phyloP scores from a whole-genome alignment of 2,329 filamentous ascomycete genomes.

The Botryotinia globosa region DNA sequence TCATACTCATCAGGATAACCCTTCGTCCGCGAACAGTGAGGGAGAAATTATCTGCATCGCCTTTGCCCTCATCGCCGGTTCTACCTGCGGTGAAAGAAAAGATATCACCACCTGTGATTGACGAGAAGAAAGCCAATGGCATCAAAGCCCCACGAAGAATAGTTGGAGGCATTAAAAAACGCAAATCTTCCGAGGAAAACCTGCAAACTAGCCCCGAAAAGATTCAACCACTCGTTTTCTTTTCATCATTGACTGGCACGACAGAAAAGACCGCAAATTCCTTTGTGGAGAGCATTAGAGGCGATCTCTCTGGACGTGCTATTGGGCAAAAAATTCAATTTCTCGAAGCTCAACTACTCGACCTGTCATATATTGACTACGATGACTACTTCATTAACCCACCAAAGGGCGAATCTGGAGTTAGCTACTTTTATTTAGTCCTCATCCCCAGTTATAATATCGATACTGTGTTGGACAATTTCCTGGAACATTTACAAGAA shows the following conservation, averaged over 20 bases:
- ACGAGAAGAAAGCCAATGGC: constrained; percentile 28
- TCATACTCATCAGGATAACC: constrained; percentile 40
- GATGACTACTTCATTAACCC: constrained; percentile 87
- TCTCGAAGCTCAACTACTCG: constrained; percentile 62
- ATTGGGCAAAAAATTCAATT: constrained; percentile 40
- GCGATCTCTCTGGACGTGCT: constrained; percentile 33
- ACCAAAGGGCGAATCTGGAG: constrained; percentile 55
- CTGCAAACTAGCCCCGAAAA: constrained; percentile 40
- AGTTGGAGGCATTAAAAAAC: constrained; percentile 36
- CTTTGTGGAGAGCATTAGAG: constrained; percentile 55
- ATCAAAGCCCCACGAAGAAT: constrained; percentile 42
- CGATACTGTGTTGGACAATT: constrained; percentile 83
- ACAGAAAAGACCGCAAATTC: constrained; percentile 71
- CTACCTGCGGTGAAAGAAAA: constrained; percentile 31
- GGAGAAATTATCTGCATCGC: constrained; percentile 36
- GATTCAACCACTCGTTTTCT: constrained; percentile 79
- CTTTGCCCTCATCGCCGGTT: constrained; percentile 29
- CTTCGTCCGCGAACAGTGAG: constrained; percentile 37
- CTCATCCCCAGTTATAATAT: constrained; percentile 92
- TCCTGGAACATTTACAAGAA: constrained; percentile 82
- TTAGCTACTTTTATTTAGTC: constrained; percentile 76
- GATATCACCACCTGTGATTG: constrained; percentile 7
- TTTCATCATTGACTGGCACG: constrained; percentile 80
- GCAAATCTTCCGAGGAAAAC: constrained; percentile 34
- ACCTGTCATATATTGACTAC: constrained; percentile 83